Evolutionary conservation across 1,284 basidiomycete genomes (phyloP).

Genomic region (Puccinia polysora): DNA sequence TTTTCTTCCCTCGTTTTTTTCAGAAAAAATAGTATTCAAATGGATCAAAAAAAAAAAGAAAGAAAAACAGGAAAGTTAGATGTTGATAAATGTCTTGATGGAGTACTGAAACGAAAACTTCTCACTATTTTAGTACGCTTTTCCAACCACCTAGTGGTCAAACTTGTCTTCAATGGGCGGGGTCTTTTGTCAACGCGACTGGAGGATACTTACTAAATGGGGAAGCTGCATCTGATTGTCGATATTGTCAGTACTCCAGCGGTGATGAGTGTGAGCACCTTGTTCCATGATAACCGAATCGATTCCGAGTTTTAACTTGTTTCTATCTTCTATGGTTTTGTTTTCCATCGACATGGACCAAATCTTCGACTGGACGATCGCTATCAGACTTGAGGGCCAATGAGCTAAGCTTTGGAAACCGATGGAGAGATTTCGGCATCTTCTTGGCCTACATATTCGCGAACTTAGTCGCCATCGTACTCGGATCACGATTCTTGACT

Average conservation of each 20-base stretch:
- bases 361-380: slow-evolving; percentile 49
- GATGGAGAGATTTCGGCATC: slow-evolving; percentile 72
- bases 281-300: not conserved
- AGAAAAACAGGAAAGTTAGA: too few species aligned
- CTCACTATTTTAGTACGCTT: slow-evolving; percentile 67
- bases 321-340: slow-evolving; percentile 24
- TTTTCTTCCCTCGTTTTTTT: slow-evolving; percentile 68
- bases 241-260: slow-evolving; percentile 64
- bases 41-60: too few species aligned
- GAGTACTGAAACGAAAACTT: slow-evolving; percentile 4
- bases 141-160: slow-evolving; percentile 70
- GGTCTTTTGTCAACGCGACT: slow-evolving; percentile 57
- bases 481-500: slow-evolving; percentile 67
- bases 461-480: slow-evolving; percentile 67
- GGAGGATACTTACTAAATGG: slow-evolving; percentile 75
- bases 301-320: not conserved
- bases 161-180: slow-evolving; percentile 69
- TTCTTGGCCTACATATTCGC: slow-evolving; percentile 64
- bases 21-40: slow-evolving; percentile 58
- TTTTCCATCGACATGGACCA: not conserved
- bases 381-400: slow-evolving; percentile 60
- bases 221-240: slow-evolving; percentile 61
- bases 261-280: slow-evolving; percentile 31
- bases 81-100: too few species aligned
- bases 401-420: slow-evolving; percentile 60